Percentiles rank a stretch among this genome's conserved stretches.
Evolutionary conservation across 1,284 basidiomycete species (phyloP).

Genomic region (Polyporus tsugae): DNA sequence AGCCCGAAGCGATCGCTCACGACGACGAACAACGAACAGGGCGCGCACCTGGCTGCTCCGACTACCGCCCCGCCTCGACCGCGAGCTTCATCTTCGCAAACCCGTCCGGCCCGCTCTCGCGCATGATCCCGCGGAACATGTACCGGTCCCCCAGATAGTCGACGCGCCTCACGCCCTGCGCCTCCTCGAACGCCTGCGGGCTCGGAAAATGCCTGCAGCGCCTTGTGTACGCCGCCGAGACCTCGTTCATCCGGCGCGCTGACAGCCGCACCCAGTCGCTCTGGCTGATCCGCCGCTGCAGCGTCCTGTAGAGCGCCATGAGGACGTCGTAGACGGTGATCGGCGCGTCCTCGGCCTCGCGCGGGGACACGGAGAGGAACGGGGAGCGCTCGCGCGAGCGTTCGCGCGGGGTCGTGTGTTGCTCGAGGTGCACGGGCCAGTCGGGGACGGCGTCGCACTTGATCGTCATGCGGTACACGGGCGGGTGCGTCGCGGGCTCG

Average conservation of each 20-base stretch:
- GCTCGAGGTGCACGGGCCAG: slow-evolving; percentile 68
- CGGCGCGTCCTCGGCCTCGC: slow-evolving; percentile 40
- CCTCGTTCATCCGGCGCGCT: slow-evolving; percentile 46
- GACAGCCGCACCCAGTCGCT: slow-evolving; percentile 61
- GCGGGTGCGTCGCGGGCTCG: slow-evolving; percentile 63
- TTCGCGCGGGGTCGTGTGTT: slow-evolving; percentile 34
- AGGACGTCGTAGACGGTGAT: slow-evolving; percentile 69
- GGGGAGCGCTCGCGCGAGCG: slow-evolving; percentile 40
- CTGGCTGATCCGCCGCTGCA: slow-evolving; percentile 64
- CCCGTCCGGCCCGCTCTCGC: slow-evolving; percentile 46
- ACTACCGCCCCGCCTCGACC: slow-evolving; percentile 33
- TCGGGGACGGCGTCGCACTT: slow-evolving; percentile 61
- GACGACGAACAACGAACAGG: too few species aligned
- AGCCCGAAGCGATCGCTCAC: not conserved
- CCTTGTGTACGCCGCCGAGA: slow-evolving; percentile 63
- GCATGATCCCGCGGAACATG: slow-evolving; percentile 63
- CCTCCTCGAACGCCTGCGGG: slow-evolving; percentile 50
- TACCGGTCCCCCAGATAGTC: slow-evolving; percentile 64
- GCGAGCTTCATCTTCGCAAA: slow-evolving; percentile 50
- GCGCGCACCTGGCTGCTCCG: too few species aligned
- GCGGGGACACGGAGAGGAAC: slow-evolving; percentile 36
- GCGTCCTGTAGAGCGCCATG: slow-evolving; percentile 54
- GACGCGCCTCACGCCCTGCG: slow-evolving; percentile 51
- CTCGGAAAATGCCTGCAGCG: slow-evolving; percentile 55
- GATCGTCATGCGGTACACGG: slow-evolving; percentile 63